Base-by-base conservation (phyloP, 805 yeast genomes). In the Monosporozyma siamensis region DNA sequence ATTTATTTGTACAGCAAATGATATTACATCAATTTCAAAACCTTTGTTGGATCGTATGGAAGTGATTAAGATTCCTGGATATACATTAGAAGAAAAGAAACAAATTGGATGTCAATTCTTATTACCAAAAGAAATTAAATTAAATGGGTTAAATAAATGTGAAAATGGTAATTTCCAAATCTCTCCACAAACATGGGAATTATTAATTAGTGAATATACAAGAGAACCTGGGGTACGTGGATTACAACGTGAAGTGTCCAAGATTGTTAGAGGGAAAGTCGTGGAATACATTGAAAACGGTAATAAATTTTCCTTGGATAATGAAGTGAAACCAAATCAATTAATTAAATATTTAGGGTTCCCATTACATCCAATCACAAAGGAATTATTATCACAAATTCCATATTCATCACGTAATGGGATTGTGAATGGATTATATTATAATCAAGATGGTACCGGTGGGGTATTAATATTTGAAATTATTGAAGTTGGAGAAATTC, bases 41-140 rank as follows among this genome's bases (percentile, higher is more conserved):
- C 97, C 98, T 9, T 71, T 92, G 48, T 70, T 88, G 56, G 98
- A 92, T 63, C 86, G 98, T 68, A 92, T 92, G 98, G 98, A 92
- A 67, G 79, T 92, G 34, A 92, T 92, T 59, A 90, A 88, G 51
- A 80, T 92, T 25, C 76, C 95, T 4, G 98, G 98, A 4, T 92
- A 92, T 63, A 84, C 92, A 43, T 88, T 90, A 40, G 88, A 83
- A 52, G 98, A 92, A 63, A 92, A 92, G 65, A 75, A 86, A 42
- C 82, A 84, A 58, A 92, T 92, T 59, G 97, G 96, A 6, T 80
- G 81, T 52, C 76, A 78, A 48, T 90, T 89, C 58, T 71, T 92
- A 54, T 78, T 83, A 29, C 97, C 97, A 6, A 79, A 78, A 46
- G 94, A 95, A 12, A 83, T 81, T 49, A 78, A 79, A 55, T 70